phyloP scores from a whole-genome alignment of 2,329 filamentous ascomycete genomes.

The Pseudocercospora eumusae region DNA sequence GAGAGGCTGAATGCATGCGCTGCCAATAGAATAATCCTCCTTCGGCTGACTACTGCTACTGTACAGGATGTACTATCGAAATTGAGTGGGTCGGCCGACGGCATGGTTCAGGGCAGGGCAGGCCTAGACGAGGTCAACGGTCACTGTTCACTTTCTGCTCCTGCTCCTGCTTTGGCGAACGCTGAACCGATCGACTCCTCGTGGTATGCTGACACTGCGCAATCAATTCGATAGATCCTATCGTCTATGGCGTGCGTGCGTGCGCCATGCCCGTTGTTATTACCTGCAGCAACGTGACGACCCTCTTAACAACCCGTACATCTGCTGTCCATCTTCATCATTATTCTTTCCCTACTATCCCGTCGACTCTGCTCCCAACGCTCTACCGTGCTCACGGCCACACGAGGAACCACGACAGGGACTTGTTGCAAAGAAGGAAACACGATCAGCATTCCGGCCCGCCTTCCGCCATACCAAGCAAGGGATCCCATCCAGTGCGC shows the following conservation, averaged over 20 bases:
- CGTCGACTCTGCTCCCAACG: conserved; percentile 7
- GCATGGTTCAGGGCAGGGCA: no score
- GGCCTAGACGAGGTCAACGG: not conserved
- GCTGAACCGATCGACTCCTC: not conserved
- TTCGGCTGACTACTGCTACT: no score
- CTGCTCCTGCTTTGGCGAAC: conserved; percentile 1
- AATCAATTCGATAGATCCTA: conserved; percentile 11
- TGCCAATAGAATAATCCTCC: conserved; percentile 2
- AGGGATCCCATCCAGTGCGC: conserved; percentile 23
- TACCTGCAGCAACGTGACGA: conserved; percentile 3
- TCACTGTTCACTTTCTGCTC: not conserved
- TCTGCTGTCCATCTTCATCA: conserved; percentile 28
- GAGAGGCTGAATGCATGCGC: not conserved
- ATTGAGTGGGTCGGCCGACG: no score
- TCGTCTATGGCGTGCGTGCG: conserved; percentile 17
- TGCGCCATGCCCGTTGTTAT: conserved; percentile 8
- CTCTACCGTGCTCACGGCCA: conserved; percentile 13
- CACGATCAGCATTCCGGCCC: conserved; percentile 23
- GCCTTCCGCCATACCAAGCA: conserved; percentile 22
- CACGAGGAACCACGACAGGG: conserved; percentile 10
- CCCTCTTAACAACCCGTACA: conserved; percentile 9
- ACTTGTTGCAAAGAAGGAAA: conserved; percentile 11
- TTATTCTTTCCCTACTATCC: no score
- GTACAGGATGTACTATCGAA: no score
- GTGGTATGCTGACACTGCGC: conserved; percentile 11